Base-by-base conservation (phyloP, 495 filamentous ascomycete species). In the Penicillium canescens region DNA sequence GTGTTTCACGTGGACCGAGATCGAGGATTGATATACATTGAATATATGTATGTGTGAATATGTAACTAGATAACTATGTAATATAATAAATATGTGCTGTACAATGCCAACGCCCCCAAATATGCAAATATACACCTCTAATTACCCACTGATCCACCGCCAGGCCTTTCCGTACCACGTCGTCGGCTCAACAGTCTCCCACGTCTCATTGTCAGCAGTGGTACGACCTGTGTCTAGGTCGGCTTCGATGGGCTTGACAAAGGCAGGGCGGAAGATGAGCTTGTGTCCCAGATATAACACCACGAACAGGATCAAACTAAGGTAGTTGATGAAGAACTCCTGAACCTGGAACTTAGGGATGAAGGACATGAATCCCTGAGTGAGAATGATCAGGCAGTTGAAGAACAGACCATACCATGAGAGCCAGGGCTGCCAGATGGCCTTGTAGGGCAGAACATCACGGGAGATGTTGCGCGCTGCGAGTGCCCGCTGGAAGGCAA, bases 291-390 rank as follows among this genome's bases (percentile, higher is more conserved):
- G 18, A 49, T 81, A 86, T 13, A 87, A 63, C 16, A 82, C 75
- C 33, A 78, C 66, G 28, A 84, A 88, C 20, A 88, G 56, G 39
- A 87, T 85, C 37, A 88, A 57, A 53, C 80, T 84, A 46, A 86
- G 71, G 51, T 88, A 88, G 7, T 78, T 74, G 11, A 81, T 79
- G 49, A 87, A 86, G 56, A 87, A 87, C 18, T 72, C 66, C 61
- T 72, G 68, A 9, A 78, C 75, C 50, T 67, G 65, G 82, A 87
- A 90, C 5, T 45, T 49, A 0, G 77, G 76, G 40, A 90, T 83
- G 66, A 86, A 90, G 3, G 78, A 70, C 4, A 81, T 86, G 65
- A 90, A 90, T 5, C 86, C 86, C 65, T 89, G 85, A 4, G 86
- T 88, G 12, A 90, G 36, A 43, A 82, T 80, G 56, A 89, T 84